Conservation (phyloP, 2,329 filamentous ascomycete species). For the Intubia oerlemansii region DNA sequence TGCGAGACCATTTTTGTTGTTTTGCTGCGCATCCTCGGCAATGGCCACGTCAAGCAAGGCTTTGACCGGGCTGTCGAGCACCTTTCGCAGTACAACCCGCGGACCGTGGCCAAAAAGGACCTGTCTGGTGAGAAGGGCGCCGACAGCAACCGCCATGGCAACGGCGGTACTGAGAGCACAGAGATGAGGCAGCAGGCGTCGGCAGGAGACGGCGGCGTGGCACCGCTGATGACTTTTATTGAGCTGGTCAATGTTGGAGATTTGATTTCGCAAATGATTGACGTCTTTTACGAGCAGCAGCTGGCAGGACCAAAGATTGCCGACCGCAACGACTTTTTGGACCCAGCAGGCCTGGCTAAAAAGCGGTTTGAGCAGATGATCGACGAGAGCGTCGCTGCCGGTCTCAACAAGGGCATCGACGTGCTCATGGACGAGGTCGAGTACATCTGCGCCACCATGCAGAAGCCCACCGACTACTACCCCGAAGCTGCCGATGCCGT, state of each 20-base stretch:
- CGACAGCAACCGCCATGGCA: slow-evolving; percentile 14
- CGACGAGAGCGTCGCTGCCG: slow-evolving; percentile 86
- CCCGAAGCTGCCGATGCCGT: slow-evolving; percentile 26
- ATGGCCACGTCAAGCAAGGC: slow-evolving; percentile 72
- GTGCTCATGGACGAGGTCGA: slow-evolving; percentile 97
- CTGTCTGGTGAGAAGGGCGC: slow-evolving; percentile 39
- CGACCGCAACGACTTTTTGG: slow-evolving; percentile 85
- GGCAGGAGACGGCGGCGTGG: slow-evolving; percentile 33
- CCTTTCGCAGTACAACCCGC: slow-evolving; percentile 75
- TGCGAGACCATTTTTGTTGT: slow-evolving; percentile 77
- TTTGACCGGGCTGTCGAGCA: slow-evolving; percentile 88
- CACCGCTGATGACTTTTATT: slow-evolving; percentile 83
- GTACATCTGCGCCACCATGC: slow-evolving; percentile 76
- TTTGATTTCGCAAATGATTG: slow-evolving; percentile 95
- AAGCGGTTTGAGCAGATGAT: slow-evolving; percentile 98
- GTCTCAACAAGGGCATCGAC: slow-evolving; percentile 92
- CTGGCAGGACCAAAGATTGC: slow-evolving; percentile 62
- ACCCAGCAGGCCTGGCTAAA: slow-evolving; percentile 81
- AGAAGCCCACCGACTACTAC: slow-evolving; percentile 78
- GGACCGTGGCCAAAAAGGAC: slow-evolving; percentile 50
- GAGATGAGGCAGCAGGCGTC: neutral
- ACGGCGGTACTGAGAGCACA: neutral
- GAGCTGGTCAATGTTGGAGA: slow-evolving; percentile 97
- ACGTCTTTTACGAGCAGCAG: slow-evolving; percentile 96
- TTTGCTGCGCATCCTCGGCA: slow-evolving; percentile 65